These are phyloP conservation scores for Podila horticola DNA, from an alignment of 192 early-diverging fungal species.

Conservation along the genomic window DNA sequence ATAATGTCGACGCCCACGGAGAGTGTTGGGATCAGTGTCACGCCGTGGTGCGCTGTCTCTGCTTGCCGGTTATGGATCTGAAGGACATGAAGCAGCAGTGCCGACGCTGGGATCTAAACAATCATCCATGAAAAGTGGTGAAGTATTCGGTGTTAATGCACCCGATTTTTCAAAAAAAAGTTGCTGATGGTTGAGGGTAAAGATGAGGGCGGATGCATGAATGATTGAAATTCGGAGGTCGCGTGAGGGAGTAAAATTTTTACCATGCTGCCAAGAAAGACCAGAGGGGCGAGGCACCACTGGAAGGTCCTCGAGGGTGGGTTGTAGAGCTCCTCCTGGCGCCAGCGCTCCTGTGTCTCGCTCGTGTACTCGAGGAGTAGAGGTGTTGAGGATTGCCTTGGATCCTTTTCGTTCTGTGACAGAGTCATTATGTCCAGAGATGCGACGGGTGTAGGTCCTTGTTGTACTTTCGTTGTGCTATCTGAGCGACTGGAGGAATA, in stretches of 20 bases:
- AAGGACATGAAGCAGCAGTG: conserved; percentile 33
- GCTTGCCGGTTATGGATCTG: conserved; percentile 18
- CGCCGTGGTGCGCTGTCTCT: not conserved
- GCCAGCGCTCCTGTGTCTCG: conserved; percentile 25
- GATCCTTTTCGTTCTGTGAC: not conserved
- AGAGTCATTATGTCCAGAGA: not conserved
- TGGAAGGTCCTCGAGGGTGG: conserved; percentile 31
- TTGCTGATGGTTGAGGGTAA: not conserved
- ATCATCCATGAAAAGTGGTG: no score
- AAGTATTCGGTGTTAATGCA: not conserved
- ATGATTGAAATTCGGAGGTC: not conserved
- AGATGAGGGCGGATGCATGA: not conserved
- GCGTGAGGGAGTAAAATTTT: not conserved
- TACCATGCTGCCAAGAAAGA: conserved; percentile 45
- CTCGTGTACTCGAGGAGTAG: conserved; percentile 43
- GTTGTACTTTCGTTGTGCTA: not conserved
- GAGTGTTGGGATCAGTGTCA: not conserved
- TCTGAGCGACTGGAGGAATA: no score
- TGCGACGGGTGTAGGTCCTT: not conserved
- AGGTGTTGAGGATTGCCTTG: not conserved
- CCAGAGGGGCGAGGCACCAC: conserved; percentile 37
- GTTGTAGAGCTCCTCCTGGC: conserved; percentile 32
- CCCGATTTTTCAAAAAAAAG: no score
- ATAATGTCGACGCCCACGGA: conserved; percentile 19
- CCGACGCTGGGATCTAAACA: conserved; percentile 38